Evolutionary conservation across 1,284 basidiomycete species (phyloP).

Genomic region (Fomitiporia mediterranea): DNA sequence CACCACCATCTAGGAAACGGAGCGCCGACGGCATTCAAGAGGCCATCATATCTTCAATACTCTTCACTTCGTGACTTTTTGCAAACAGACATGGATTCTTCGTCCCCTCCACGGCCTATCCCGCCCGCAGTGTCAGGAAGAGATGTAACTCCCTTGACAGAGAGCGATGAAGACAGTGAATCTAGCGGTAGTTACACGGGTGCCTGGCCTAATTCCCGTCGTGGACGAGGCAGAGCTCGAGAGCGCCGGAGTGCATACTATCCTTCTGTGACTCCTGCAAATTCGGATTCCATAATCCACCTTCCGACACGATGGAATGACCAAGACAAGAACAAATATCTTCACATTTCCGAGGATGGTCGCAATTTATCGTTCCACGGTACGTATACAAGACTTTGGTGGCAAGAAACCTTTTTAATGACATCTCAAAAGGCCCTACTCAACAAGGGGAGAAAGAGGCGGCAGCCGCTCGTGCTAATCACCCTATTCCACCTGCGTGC

Average conservation of each 20-base stretch:
- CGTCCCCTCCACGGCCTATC: slow-evolving; percentile 28
- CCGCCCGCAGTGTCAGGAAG: slow-evolving; percentile 20
- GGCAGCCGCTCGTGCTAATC: slow-evolving; percentile 69
- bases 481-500: slow-evolving; percentile 73
- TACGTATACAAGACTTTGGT: slow-evolving; percentile 23
- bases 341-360: slow-evolving; percentile 65
- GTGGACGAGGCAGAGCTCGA: slow-evolving; percentile 12
- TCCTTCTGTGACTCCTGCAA: slow-evolving; percentile 22
- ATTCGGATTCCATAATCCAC: slow-evolving; percentile 41
- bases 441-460: slow-evolving; percentile 72
- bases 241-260: slow-evolving; percentile 19
- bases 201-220: slow-evolving; percentile 21
- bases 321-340: slow-evolving; percentile 50
- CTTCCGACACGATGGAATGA: slow-evolving; percentile 81
- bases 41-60: slow-evolving; percentile 69
- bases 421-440: slow-evolving; percentile 38
- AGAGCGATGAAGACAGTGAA: slow-evolving; percentile 62
- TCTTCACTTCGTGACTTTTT: slow-evolving; percentile 66
- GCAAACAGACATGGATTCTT: slow-evolving; percentile 47
- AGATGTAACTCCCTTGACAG: slow-evolving; percentile 33
- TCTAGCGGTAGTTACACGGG: slow-evolving; percentile 34
- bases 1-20: slow-evolving; percentile 6
- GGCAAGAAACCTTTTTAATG: slow-evolving; percentile 4
- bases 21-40: slow-evolving; percentile 44
- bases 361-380: slow-evolving; percentile 68